Percentiles rank a stretch among this genome's conserved stretches.
Conservation (phyloP, 352 stramenopile genomes). For the Elongisporangium prolatum region DNA sequence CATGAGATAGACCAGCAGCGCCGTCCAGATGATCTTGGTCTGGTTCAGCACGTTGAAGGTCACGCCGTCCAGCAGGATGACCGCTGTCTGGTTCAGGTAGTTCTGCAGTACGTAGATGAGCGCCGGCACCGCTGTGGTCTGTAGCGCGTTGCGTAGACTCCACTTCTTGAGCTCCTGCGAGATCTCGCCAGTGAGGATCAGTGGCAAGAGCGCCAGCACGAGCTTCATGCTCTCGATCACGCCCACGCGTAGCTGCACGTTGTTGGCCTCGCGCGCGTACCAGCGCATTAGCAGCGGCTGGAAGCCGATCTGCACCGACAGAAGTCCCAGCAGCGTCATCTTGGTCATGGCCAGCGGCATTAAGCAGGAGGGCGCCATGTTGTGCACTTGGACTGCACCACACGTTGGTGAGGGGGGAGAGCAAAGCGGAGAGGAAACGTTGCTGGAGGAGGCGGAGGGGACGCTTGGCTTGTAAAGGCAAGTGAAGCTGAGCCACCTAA, state of each 20-base stretch:
- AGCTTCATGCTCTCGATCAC: conserved; percentile 78
- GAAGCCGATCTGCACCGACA: conserved; percentile 71
- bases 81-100: conserved; percentile 73
- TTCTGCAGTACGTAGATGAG: conserved; percentile 85
- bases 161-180: conserved; percentile 60
- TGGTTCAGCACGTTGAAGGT: conserved; percentile 87
- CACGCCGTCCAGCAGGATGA: conserved; percentile 71
- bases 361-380: conserved; percentile 7
- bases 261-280: conserved; percentile 51
- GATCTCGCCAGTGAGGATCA: conserved; percentile 44
- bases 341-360: conserved; percentile 46
- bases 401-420: not conserved
- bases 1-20: conserved; percentile 75
- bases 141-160: conserved; percentile 43
- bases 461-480: not conserved
- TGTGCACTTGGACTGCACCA: not conserved
- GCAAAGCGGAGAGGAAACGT: not conserved
- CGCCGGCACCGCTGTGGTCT: conserved; percentile 62
- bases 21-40: conserved; percentile 88
- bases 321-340: conserved; percentile 47
- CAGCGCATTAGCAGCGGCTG: conserved; percentile 76
- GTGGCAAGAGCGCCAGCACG: conserved; percentile 50
- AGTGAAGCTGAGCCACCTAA: not conserved
- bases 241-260: conserved; percentile 65
- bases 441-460: not conserved